Evolutionary conservation across 148 eudicot genomes (phyloP), one percentile per base, ranked within the genome.

Genomic region (Gaultheria prostrata): DNA sequence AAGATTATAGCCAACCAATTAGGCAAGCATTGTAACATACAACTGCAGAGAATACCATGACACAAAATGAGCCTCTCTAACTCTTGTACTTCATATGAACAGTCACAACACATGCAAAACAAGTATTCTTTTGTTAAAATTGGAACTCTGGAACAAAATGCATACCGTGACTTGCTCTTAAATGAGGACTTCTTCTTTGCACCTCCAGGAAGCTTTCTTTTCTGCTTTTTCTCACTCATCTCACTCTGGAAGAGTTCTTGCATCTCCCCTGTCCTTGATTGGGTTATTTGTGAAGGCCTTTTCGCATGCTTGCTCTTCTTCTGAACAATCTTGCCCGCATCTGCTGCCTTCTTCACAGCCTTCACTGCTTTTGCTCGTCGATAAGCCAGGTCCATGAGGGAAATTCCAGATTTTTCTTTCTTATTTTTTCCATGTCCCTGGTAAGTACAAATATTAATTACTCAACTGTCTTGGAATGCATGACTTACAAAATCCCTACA

Each of bases 111-210:
- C 26, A 33, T 82, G 30, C 35, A 71, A 51, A 69, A 82, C 30
- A 71, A 82, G 18, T 1, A 75, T 74, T 35, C 11, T 3, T 51
- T 13, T 5, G 24, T 56, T 20, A 32, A 43, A 78, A 78, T 51
- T 35, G 45, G 33, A 24, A 76, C 53, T 59, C 35, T 54, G 78
- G 33, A 89, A 35, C 67, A 48, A 65, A 72, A 84, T 73, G 35
- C 86, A 82, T 92, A 93, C 99, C 99, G 84, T 59, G 99, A 94
- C 87, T 97, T 97, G 92, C 99, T 97, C 91, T 97, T 97, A 84
- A 97, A 97, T 43, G 99, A 91, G 80, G 95, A 90, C 85, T 92
- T 90, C 78, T 88, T 93, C 88, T 86, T 91, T 81, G 84, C 91
- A 82, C 86, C 89, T 70, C 70, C 88, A 78, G n/a, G 87, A 50